These are phyloP conservation scores for Phytophthora sp. DNA, from an alignment of 352 stramenopile species.

Conservation along the genomic window DNA sequence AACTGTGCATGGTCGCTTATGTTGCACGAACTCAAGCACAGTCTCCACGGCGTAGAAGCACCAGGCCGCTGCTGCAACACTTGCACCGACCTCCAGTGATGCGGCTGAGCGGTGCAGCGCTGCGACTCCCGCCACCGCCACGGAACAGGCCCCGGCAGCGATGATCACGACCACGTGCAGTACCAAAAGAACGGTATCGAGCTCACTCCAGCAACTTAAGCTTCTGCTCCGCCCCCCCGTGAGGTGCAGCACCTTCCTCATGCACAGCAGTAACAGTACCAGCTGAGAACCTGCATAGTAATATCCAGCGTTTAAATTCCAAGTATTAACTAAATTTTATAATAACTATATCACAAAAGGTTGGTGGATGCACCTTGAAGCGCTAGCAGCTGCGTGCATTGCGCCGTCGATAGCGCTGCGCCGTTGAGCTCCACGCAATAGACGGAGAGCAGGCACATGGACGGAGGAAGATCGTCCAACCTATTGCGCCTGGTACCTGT, in stretches of 20 bases:
- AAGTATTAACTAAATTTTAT: not conserved
- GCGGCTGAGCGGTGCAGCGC: constrained; percentile 37
- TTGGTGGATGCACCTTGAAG: constrained; percentile 31
- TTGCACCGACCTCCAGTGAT: constrained; percentile 40
- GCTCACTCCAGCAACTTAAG: constrained; percentile 4
- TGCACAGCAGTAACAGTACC: constrained; percentile 44
- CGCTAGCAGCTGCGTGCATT: constrained; percentile 38
- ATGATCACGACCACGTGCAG: constrained; percentile 41
- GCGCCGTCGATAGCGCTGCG: constrained; percentile 12
- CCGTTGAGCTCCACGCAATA: constrained; percentile 41
- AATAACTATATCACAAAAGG: too few relatives aligned
- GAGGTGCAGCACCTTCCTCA: constrained; percentile 49
- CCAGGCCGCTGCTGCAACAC: constrained; percentile 35
- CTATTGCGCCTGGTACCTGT: too few relatives aligned
- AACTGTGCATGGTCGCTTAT: constrained; percentile 17
- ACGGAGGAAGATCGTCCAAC: too few relatives aligned
- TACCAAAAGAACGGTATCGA: constrained; percentile 23
- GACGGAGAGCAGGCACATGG: constrained; percentile 25
- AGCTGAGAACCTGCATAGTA: constrained; percentile 40
- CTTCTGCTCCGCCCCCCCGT: not conserved
- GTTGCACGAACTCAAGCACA: constrained; percentile 35
- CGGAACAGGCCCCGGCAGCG: constrained; percentile 30
- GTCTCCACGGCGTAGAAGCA: constrained; percentile 41
- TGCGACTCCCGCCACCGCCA: constrained; percentile 31
- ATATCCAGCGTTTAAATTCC: not conserved